These are phyloP conservation scores for Guillardia theta DNA, from an alignment of 78 protist species.

Conservation along the genomic window DNA sequence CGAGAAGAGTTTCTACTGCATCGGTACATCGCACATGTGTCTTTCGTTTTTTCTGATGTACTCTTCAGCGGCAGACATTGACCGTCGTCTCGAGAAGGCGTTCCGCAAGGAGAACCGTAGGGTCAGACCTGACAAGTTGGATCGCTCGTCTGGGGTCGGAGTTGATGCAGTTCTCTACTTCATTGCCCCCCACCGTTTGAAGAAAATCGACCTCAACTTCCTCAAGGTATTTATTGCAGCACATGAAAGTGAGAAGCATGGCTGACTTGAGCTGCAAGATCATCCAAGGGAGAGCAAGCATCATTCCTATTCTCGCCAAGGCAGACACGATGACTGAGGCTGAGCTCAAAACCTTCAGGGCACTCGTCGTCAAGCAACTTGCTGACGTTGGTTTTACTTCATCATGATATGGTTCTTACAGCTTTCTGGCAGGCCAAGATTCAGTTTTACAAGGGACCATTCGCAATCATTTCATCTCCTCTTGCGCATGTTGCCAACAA, in stretches of 20 bases:
- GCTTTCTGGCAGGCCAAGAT: background rate
- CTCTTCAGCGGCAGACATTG: too few relatives aligned
- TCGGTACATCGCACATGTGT: background rate
- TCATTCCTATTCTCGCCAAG: constrained; percentile 10
- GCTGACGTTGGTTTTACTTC: background rate
- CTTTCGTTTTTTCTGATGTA: too few relatives aligned
- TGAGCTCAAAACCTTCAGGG: background rate
- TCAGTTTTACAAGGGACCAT: background rate
- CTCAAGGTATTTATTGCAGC: background rate
- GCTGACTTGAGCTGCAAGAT: background rate
- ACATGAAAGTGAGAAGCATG: background rate
- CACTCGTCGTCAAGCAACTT: background rate
- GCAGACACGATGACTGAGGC: background rate
- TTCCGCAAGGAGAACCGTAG: background rate
- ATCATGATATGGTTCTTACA: background rate
- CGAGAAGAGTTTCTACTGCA: background rate
- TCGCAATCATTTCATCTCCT: background rate
- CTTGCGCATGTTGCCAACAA: too few relatives aligned
- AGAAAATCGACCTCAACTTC: background rate
- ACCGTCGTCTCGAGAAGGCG: background rate
- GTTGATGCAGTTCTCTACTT: constrained; percentile 21
- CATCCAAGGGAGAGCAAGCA: background rate
- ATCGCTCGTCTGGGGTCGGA: background rate
- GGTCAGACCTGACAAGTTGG: background rate
- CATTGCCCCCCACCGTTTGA: background rate